Conservation (phyloP, 2,329 filamentous ascomycete species). For the Ceratocystis lukuohia region DNA sequence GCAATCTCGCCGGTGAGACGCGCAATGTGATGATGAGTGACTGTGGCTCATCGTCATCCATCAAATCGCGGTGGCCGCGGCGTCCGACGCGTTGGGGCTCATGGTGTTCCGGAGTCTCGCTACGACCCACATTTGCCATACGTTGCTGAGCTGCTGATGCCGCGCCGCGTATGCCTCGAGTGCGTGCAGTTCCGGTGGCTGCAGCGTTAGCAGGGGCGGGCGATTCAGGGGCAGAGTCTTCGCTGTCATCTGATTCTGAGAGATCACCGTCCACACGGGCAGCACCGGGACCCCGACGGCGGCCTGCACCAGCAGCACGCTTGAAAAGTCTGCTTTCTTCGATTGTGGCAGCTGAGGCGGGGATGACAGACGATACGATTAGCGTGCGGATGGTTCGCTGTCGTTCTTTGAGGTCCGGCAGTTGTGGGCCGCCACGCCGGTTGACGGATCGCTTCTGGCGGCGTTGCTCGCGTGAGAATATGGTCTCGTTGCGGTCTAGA, state of each 20-base stretch:
- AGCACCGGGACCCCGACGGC: conserved; percentile 32
- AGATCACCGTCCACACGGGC: conserved; percentile 48
- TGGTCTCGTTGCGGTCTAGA: conserved; percentile 78
- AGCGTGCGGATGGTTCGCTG: conserved; percentile 87
- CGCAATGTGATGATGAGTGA: conserved; percentile 61
- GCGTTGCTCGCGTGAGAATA: conserved; percentile 84
- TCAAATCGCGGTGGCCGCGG: conserved; percentile 47
- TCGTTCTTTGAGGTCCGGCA: conserved; percentile 92
- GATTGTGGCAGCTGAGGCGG: conserved; percentile 64
- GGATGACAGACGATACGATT: conserved; percentile 82
- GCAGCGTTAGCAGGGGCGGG: conserved; percentile 52
- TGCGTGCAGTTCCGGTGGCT: conserved; percentile 64
- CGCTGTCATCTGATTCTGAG: conserved; percentile 83
- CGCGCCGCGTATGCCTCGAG: conserved; percentile 76
- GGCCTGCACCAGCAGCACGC: conserved; percentile 47
- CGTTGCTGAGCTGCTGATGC: conserved; percentile 76
- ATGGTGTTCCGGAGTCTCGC: conserved; percentile 77
- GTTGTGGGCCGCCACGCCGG: conserved; percentile 73
- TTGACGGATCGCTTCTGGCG: conserved; percentile 93
- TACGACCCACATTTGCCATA: conserved; percentile 69
- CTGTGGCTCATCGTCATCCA: conserved; percentile 67
- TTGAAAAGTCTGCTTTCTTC: conserved; percentile 85
- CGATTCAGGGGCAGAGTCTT: conserved; percentile 77
- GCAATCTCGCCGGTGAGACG: conserved; percentile 58
- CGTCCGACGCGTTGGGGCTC: conserved; percentile 55